Evolutionary conservation across 2,329 filamentous ascomycete genomes (phyloP).

Genomic region (Colletotrichum simmondsii): DNA sequence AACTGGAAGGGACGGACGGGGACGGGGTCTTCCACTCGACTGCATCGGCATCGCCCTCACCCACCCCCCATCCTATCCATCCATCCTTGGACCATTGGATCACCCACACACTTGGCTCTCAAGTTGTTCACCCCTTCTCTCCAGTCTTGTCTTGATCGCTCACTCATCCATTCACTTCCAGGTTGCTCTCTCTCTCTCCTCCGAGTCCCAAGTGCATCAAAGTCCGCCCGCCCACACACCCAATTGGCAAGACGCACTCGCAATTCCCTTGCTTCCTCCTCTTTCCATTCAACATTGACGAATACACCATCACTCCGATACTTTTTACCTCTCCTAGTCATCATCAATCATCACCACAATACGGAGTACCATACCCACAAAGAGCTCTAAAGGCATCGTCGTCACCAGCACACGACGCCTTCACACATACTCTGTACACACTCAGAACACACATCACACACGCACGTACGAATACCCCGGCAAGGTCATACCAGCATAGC

Average conservation of each 20-base stretch:
- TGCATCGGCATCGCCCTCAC: constrained; percentile 7
- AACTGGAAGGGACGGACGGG: neutral
- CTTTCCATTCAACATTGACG: neutral
- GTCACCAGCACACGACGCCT: neutral
- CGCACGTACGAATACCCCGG: neutral
- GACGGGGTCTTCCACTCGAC: neutral
- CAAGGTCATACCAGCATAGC: neutral
- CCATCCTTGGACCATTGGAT: neutral
- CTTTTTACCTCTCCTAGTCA: neutral
- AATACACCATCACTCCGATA: neutral
- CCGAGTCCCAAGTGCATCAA: neutral
- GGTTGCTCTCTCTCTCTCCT: neutral
- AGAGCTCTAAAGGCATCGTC: neutral
- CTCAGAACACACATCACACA: neutral
- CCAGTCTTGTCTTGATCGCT: neutral
- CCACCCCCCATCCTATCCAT: constrained; percentile 2
- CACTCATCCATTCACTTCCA: neutral
- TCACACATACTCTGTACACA: neutral
- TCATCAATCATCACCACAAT: neutral
- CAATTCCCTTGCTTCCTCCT: neutral
- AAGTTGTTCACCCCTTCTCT: neutral
- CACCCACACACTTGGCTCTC: neutral
- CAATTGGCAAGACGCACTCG: neutral
- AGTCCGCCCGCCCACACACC: neutral
- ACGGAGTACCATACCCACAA: neutral